Evolutionary conservation across 768 basidiomycete genomes (phyloP).

Genomic region (Suillus decipiens): DNA sequence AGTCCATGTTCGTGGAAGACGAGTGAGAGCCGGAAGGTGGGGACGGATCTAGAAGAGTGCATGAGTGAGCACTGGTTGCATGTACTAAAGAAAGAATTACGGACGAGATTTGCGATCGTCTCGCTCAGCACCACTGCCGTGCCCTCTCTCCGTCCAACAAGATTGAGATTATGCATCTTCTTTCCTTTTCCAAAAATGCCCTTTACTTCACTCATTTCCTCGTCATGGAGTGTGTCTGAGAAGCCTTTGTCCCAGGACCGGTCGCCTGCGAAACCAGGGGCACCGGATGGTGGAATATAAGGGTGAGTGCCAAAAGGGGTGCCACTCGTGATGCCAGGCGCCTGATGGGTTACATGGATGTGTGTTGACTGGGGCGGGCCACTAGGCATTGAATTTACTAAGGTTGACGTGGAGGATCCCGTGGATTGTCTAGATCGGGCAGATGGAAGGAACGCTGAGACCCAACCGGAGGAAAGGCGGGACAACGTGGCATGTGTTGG

Average conservation of each 20-base stretch:
- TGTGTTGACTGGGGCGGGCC: constrained; percentile 18
- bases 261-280: constrained; percentile 77
- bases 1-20: constrained; percentile 71
- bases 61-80: background rate
- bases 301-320: constrained; percentile 52
- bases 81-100: constrained; percentile 17
- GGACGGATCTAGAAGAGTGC: constrained; percentile 57
- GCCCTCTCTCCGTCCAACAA: constrained; percentile 55
- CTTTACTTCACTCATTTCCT: constrained; percentile 42
- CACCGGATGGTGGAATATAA: constrained; percentile 58
- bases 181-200: constrained; percentile 42
- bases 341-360: background rate
- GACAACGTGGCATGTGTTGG: constrained; percentile 42
- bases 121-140: constrained; percentile 55
- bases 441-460: constrained; percentile 47
- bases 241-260: constrained; percentile 68
- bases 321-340: constrained; percentile 38
- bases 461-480: constrained; percentile 50
- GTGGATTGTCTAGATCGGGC: constrained; percentile 16
- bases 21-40: constrained; percentile 70
- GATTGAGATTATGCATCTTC: constrained; percentile 41
- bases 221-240: constrained; percentile 48
- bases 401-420: constrained; percentile 16
- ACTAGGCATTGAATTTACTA: constrained; percentile 13
- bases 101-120: constrained; percentile 61